Percentiles rank a stretch among this genome's conserved stretches.
Conservation (phyloP, 2,329 filamentous ascomycete genomes). For the Dactylellina sp. region DNA sequence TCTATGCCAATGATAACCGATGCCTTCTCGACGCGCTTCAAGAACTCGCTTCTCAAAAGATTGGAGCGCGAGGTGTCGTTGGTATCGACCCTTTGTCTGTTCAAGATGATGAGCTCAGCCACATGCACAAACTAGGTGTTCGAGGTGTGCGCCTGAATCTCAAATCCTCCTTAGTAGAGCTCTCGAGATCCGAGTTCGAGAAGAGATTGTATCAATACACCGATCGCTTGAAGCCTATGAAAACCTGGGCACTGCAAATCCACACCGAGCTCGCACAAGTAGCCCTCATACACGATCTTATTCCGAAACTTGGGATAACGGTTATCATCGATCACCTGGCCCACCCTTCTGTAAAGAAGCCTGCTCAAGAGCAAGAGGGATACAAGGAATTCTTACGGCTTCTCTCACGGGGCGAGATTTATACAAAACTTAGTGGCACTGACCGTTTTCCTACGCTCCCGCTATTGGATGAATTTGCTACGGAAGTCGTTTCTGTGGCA, state of each 20-base stretch:
- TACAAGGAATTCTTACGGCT: constrained; percentile 58
- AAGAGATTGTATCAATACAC: constrained; percentile 58
- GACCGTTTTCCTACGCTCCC: constrained; percentile 59
- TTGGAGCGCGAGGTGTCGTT: constrained; percentile 60
- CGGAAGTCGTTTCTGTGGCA: constrained; percentile 58
- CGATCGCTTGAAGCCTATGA: constrained; percentile 59
- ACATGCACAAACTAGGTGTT: constrained; percentile 61
- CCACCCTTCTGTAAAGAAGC: constrained; percentile 49
- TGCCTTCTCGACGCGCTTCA: constrained; percentile 61
- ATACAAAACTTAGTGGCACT: constrained; percentile 61
- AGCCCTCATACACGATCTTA: constrained; percentile 57
- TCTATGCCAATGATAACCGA: constrained; percentile 62
- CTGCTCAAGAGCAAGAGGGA: constrained; percentile 49
- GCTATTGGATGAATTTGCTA: constrained; percentile 58
- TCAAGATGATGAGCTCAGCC: constrained; percentile 57
- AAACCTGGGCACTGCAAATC: constrained; percentile 62
- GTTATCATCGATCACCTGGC: constrained; percentile 61
- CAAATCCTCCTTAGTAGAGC: constrained; percentile 58
- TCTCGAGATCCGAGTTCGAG: constrained; percentile 59
- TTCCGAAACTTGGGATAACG: constrained; percentile 60
- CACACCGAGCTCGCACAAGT: constrained; percentile 60
- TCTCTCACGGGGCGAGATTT: constrained; percentile 55
- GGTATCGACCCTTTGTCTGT: constrained; percentile 60
- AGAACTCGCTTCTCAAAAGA: constrained; percentile 51
- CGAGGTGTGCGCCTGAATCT: constrained; percentile 62